Percentiles rank a stretch among this genome's conserved stretches.
These are phyloP conservation scores for Calamus simplicifolius DNA, from an alignment of 176 grass and related monocot genomes.

Conservation along the genomic window DNA sequence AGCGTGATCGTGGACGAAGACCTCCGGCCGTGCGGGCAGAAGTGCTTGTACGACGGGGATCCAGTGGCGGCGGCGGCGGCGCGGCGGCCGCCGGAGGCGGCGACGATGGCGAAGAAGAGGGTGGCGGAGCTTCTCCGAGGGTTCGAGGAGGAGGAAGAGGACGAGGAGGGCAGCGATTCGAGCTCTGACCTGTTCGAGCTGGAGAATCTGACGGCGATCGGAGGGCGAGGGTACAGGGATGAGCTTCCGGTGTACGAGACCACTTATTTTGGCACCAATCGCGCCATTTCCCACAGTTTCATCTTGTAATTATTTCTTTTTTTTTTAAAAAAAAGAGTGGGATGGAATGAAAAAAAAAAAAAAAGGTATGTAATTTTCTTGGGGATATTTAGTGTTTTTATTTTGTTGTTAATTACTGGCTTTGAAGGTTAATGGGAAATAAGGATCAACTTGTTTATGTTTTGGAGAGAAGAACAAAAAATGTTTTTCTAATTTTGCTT, in stretches of 20 bases:
- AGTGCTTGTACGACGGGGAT: conserved; percentile 18
- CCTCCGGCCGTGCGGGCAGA: conserved; percentile 16
- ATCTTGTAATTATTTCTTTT: conserved; percentile 17
- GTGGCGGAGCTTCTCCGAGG: conserved; percentile 49
- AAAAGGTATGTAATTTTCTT: too few species aligned
- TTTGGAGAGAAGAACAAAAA: too few species aligned
- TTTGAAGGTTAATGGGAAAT: too few species aligned
- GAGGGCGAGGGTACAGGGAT: conserved; percentile 33
- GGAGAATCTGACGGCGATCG: conserved; percentile 49
- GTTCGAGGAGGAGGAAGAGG: conserved; percentile 63
- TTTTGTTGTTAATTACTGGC: too few species aligned
- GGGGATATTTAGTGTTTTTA: too few species aligned
- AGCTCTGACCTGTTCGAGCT: conserved; percentile 98
- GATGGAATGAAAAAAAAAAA: neutral
- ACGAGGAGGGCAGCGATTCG: conserved; percentile 71
- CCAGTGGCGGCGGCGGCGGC: neutral
- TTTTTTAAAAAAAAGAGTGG: neutral
- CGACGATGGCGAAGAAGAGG: conserved; percentile 34
- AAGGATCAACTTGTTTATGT: too few species aligned
- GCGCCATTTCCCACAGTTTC: conserved; percentile 31
- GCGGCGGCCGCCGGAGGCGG: conserved; percentile 18
- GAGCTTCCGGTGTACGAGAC: conserved; percentile 98
- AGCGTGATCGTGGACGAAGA: conserved; percentile 26
- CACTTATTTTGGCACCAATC: conserved; percentile 47
- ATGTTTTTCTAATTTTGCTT: too few species aligned